phyloP scores from a whole-genome alignment of 805 yeast genomes.

The Sungouiozyma ichnusensis region DNA sequence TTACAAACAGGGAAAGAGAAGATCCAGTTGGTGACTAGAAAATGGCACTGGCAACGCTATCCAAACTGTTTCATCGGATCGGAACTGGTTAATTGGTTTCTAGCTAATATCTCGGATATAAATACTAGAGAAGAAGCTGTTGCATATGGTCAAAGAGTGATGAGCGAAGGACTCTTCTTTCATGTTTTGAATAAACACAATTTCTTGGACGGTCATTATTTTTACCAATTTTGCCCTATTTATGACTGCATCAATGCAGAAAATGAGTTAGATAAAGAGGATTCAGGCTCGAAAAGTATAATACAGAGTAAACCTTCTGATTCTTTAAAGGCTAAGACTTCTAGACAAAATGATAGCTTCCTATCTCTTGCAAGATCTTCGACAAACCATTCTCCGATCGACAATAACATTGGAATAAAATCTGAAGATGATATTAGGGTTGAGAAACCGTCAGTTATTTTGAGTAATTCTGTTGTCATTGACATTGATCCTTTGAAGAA shows the following conservation, averaged over 20 bases:
- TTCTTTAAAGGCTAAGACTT: neutral
- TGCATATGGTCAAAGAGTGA: slow-evolving; percentile 63
- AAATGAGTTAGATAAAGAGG: neutral
- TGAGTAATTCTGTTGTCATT: slow-evolving; percentile 56
- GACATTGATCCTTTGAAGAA: slow-evolving; percentile 66
- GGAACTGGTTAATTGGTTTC: slow-evolving; percentile 78
- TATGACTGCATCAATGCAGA: slow-evolving; percentile 19
- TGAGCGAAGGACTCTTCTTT: slow-evolving; percentile 60
- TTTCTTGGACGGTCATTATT: slow-evolving; percentile 87
- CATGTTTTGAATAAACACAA: slow-evolving; percentile 80
- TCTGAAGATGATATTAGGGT: slow-evolving; percentile 1
- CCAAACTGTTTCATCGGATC: slow-evolving; percentile 73
- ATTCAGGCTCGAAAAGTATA: neutral
- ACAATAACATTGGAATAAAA: neutral
- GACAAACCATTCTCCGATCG: neutral
- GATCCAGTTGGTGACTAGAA: slow-evolving; percentile 59
- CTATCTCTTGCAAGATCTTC: neutral
- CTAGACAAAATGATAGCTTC: slow-evolving; percentile 8
- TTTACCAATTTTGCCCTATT: slow-evolving; percentile 59
- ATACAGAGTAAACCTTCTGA: neutral
- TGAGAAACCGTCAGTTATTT: slow-evolving; percentile 33
- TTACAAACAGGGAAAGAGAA: slow-evolving; percentile 53
- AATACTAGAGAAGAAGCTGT: slow-evolving; percentile 77
- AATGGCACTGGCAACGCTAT: slow-evolving; percentile 84
- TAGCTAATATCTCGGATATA: slow-evolving; percentile 69